These are phyloP conservation scores for Penicillium pulvis DNA, from an alignment of 495 filamentous ascomycete genomes.

Conservation along the genomic window DNA sequence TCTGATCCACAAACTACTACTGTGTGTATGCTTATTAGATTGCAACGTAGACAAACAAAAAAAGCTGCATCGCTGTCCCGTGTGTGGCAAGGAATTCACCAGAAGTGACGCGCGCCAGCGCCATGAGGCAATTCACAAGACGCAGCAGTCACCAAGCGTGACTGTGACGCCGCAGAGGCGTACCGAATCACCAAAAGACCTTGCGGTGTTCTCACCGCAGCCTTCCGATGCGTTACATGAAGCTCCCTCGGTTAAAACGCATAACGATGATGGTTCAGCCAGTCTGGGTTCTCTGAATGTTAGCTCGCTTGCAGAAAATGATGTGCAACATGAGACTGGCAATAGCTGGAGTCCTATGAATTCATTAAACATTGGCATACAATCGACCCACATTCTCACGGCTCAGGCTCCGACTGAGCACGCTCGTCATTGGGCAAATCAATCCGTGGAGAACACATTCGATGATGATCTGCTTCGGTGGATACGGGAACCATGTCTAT, in stretches of 20 bases:
- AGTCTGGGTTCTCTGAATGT: background rate
- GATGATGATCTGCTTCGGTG: constrained; percentile 4
- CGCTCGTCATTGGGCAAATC: background rate
- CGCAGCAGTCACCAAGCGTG: background rate
- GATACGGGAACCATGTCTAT: constrained; percentile 9
- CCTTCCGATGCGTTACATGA: background rate
- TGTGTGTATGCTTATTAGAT: background rate
- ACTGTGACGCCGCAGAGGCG: background rate
- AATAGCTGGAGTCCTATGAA: background rate
- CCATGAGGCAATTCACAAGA: constrained; percentile 17
- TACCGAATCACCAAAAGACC: background rate
- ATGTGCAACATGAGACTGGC: background rate
- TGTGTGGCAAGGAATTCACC: constrained; percentile 15
- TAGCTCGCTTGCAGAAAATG: background rate
- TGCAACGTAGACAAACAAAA: constrained; percentile 6
- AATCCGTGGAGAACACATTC: background rate
- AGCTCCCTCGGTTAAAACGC: background rate
- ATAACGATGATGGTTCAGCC: background rate
- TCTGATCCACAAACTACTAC: background rate
- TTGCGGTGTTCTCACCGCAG: background rate
- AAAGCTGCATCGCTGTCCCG: constrained; percentile 10
- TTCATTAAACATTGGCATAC: background rate
- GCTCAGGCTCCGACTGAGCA: background rate
- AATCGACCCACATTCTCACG: background rate
- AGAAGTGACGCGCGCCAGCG: constrained; percentile 16